Evolutionary conservation across 352 stramenopile species (phyloP), one percentile per base, ranked within the genome.

Genomic region (Phytopythium ostracodes): DNA sequence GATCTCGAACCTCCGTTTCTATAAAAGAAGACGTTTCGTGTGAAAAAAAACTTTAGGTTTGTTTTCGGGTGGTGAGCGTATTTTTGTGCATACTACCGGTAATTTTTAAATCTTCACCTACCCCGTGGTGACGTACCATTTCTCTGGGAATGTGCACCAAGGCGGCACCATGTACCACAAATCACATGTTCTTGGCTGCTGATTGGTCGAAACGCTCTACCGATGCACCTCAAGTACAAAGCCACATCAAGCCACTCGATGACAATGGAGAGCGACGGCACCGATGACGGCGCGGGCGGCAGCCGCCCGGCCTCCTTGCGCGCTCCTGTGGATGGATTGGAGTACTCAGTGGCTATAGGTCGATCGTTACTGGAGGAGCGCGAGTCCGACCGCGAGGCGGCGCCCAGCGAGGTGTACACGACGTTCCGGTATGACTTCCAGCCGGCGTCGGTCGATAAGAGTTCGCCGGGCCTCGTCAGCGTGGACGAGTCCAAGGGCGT

Each of bases 381-480:
- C 20, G 66, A 59, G 11, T 27, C 69, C 18, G 38, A 56, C 17
- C 49, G 57, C 20, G 66, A 59, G 11, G 15, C 69, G n/a, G 54
- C 35, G 9, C 52, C 50, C 11, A 61, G 59, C 18, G 69, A 78
- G 15, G 75, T 85, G 25, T 77, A 73, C 33, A 64, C 71, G 47
- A 76, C 84, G 9, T 92, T 95, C 59, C 74, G 86, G 27, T 95
- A 95, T 62, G 84, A 95, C 59, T 95, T 95, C 60, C 85, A 88
- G 58, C 84, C 87, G 12, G 87, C 87, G 24, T 95, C 87, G 0
- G 75, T 94, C 9, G 81, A 95, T 68, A 81, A 79, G 40, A 71
- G 64, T 33, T 74, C 79, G 40, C 79, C 77, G 11, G 84, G 83
- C 0, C 71, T 95, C 20, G 87, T 93, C 43, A 81, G 70, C 52